Percentiles rank a stretch among this genome's conserved stretches.
phyloP scores from a whole-genome alignment of 441 rosid genomes.

The Adansonia madagascariensis region DNA sequence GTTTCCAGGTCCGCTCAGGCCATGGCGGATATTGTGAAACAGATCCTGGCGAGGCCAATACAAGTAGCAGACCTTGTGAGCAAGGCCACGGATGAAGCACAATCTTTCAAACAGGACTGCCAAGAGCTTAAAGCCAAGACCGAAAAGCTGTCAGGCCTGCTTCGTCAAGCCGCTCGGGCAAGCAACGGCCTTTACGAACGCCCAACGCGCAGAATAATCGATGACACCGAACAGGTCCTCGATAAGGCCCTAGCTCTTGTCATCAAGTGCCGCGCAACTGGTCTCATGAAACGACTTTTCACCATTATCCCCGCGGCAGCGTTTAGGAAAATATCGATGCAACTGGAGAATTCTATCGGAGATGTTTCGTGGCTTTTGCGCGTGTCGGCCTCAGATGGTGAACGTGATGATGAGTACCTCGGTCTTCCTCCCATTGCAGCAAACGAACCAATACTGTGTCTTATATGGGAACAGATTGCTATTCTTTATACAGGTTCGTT shows the following conservation, averaged over 20 bases:
- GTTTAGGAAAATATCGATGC: constrained; percentile 55
- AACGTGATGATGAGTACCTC: constrained; percentile 55
- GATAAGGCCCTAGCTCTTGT: constrained; percentile 59
- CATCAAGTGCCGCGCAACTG: constrained; percentile 61
- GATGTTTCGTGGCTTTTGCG: constrained; percentile 73
- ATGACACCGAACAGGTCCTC: constrained; percentile 72
- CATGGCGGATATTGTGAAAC: constrained; percentile 73
- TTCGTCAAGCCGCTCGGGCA: constrained; percentile 72
- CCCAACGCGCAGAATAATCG: constrained; percentile 67
- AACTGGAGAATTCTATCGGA: constrained; percentile 69
- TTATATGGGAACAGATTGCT: constrained; percentile 78
- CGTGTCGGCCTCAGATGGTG: constrained; percentile 60
- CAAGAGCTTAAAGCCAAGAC: constrained; percentile 63
- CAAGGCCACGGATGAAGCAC: constrained; percentile 57
- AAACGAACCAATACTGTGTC: constrained; percentile 70
- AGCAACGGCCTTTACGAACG: constrained; percentile 69
- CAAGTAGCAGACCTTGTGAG: constrained; percentile 64
- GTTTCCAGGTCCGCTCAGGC: constrained; percentile 37
- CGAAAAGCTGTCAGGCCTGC: constrained; percentile 62
- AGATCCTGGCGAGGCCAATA: constrained; percentile 59
- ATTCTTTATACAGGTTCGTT: constrained; percentile 59
- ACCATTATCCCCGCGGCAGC: constrained; percentile 75
- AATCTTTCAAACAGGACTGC: constrained; percentile 66
- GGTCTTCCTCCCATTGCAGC: constrained; percentile 51
- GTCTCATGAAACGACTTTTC: constrained; percentile 60